Evolutionary conservation across 495 filamentous ascomycete genomes (phyloP), one percentile per base, ranked within the genome.

Genomic region (Aspergillus carlsbadensis): DNA sequence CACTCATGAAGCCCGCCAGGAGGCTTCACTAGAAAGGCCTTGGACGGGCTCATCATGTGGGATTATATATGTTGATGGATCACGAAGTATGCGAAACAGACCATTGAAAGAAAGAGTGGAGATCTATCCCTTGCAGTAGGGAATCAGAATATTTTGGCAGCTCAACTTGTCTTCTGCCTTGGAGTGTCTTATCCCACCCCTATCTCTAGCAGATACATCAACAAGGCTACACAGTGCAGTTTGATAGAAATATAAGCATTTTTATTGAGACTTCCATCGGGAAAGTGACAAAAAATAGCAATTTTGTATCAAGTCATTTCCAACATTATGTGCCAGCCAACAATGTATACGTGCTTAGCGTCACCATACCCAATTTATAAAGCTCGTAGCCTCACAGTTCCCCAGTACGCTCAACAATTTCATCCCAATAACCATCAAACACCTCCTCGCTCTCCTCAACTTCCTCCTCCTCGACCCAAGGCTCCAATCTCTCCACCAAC

Each of bases 1-100:
- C 96, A 37, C 71, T 97, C 40, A 64, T 85, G 53, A 90, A 87
- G 68, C 78, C 78, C 14, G 57, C 67, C 13, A 68, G 78, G 58
- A 65, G 77, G 60, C 59, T 77, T 59, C 76, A 77, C 52, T 79
- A 62, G 66, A 6, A 36, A 36, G 45, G 6, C 44, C 24, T 49
- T 48, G 45, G 34, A 31, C 18, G 26, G 36, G 22, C 8, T 35
- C 8, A 15, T 26, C 31, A 24, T 48, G 29, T 50, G 55, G 15
- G 34, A 39, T 31, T 62, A 62, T 58, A 62, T 62, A 62, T 41
- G 50, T 29, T 41, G 45, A 40, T 44, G 22, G 34, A 37, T 45
- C 34, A 50, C 20, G 47, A 39, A 34, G 6, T n/a, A 29, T 8
- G 26, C 26, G 26, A 29, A 29, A 29, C 26, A 29, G 26, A 29